Conservation (phyloP, 176 grass and related monocot species). For the Calamus simplicifolius region DNA sequence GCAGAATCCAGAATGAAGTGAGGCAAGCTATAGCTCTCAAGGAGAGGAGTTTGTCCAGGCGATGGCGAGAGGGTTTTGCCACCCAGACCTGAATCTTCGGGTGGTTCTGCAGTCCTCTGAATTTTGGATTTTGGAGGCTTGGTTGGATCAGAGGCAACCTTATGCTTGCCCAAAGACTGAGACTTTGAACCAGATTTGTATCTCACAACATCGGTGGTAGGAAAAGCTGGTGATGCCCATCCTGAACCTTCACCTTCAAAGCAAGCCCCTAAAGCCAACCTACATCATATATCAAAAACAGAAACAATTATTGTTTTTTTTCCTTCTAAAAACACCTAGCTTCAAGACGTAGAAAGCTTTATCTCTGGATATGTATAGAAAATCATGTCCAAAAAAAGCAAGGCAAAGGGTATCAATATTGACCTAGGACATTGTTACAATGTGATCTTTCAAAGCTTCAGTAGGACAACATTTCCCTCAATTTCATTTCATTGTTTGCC, state of each 20-base stretch:
- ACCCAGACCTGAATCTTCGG: slow-evolving; percentile 22
- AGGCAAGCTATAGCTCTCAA: slow-evolving; percentile 10
- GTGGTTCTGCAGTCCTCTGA: slow-evolving; percentile 41
- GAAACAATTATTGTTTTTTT: neutral
- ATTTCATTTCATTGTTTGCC: too few species aligned
- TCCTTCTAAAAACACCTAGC: too few species aligned
- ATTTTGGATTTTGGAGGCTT: slow-evolving; percentile 65
- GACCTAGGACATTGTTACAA: too few species aligned
- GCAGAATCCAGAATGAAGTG: slow-evolving; percentile 35
- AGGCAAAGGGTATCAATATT: too few species aligned
- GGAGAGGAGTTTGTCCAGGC: slow-evolving; percentile 9
- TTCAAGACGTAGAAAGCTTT: too few species aligned
- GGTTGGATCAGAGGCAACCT: slow-evolving; percentile 43
- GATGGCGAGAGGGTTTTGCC: slow-evolving; percentile 32
- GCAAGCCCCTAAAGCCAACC: slow-evolving; percentile 73
- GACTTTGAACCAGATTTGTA: slow-evolving; percentile 53
- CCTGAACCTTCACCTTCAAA: slow-evolving; percentile 73
- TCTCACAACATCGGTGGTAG: slow-evolving; percentile 26
- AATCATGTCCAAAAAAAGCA: too few species aligned
- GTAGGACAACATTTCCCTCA: too few species aligned
- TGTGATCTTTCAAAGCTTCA: too few species aligned
- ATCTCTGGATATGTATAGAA: too few species aligned
- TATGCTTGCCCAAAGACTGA: slow-evolving; percentile 53
- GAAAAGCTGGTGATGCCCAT: slow-evolving; percentile 78
- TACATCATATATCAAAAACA: slow-evolving; percentile 31